Evolutionary conservation across 2,329 filamentous ascomycete genomes (phyloP), one percentile per base, ranked within the genome.

Genomic region (Coniella vitis): DNA sequence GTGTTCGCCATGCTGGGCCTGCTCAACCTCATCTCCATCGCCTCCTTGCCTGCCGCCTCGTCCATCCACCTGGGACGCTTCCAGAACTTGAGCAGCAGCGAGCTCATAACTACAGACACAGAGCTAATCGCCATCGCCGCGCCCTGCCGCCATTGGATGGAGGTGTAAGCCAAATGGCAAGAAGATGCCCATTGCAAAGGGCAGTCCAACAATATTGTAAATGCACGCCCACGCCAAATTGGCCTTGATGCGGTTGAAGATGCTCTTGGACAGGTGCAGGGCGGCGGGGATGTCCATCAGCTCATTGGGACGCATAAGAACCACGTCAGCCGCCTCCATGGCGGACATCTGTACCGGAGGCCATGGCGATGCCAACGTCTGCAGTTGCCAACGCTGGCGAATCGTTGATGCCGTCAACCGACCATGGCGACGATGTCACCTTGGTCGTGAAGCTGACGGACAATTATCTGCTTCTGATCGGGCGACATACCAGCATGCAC

Each of bases 401-500:
- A 70, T 98, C 93, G 67, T 98, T 98, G 76, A 98, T 96, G 37
- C 93, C 93, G 65, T 98, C 93, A 45, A n/a, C 93, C 90, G 13
- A 97, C 90, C 93, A 98, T 98, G 57, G 88, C 93, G 21, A 97
- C 88, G 43, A 86, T 74, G 58, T 90, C 79, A 53, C 89, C 89
- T 44, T 74, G 67, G 0, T 75, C 72, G 68, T 96, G 89, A 16
- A 97, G 76, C 47, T 84, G 72, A 43, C 81, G 79, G 58, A 98
- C 77, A 57, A 97, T 94, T 22, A 78, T 73, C 64, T 94, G 90
- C 65, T 98, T 98, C 69, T 95, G 87, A 55, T 89, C 84, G 0
- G 93, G 93, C 4, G 87, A 89, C 41, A 91, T 87, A n/a, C 87
- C 87, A 12, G 93, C 89, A 61, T 84, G 85, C 34, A 97, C 88